Evolutionary conservation across 164 flowering plant genomes (phyloP).

Genomic region (Santalum album): DNA sequence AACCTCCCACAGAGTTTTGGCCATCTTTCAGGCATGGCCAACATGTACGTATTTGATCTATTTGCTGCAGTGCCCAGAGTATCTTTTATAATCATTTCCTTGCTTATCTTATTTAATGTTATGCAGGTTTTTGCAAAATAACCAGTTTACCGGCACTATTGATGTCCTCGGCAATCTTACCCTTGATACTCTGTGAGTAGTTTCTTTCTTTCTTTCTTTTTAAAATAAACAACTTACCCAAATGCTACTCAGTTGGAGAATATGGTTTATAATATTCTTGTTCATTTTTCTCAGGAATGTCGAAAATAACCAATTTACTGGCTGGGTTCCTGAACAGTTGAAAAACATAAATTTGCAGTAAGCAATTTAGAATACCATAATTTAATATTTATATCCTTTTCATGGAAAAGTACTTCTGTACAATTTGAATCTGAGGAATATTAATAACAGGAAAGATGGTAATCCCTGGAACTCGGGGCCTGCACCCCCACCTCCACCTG

Average conservation of each 20-base stretch:
- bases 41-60: slow-evolving; percentile 46
- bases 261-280: background rate
- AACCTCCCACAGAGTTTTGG: slow-evolving; percentile 60
- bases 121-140: slow-evolving; percentile 78
- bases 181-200: slow-evolving; percentile 27
- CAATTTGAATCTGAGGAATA: slow-evolving; percentile 7
- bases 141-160: slow-evolving; percentile 76
- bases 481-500: slow-evolving; percentile 95
- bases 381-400: background rate
- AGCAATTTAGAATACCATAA: slow-evolving; percentile 19
- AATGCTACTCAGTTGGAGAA: too few relatives aligned
- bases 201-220: background rate
- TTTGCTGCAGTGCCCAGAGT: background rate
- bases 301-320: slow-evolving; percentile 70
- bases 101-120: slow-evolving; percentile 7
- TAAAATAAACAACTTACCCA: too few relatives aligned
- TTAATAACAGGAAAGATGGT: slow-evolving; percentile 47
- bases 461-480: slow-evolving; percentile 64
- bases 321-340: slow-evolving; percentile 76
- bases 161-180: slow-evolving; percentile 80
- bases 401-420: background rate
- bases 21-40: slow-evolving; percentile 47
- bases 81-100: background rate
- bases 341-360: slow-evolving; percentile 59
- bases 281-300: slow-evolving; percentile 44